A percentile compares a stretch with the other conserved stretches of the same genome.
phyloP scores from a whole-genome alignment of 495 filamentous ascomycete genomes.

The Amphirosellinia nigrospora region DNA sequence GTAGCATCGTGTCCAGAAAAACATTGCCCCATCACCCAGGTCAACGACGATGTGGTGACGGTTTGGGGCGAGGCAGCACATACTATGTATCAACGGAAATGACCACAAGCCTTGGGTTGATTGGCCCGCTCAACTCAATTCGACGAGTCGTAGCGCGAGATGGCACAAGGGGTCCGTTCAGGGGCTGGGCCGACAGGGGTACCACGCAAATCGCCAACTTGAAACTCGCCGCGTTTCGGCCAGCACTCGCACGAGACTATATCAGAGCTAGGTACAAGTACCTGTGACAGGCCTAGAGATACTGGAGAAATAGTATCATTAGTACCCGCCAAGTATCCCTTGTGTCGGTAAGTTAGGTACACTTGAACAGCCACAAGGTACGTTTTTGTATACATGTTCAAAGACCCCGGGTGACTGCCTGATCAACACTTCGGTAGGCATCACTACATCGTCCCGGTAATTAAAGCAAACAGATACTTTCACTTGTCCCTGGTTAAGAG shows the following conservation, averaged over 20 bases:
- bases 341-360: conserved; percentile 19
- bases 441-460: background rate
- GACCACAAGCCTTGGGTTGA: conserved; percentile 17
- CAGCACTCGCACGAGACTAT: conserved; percentile 28
- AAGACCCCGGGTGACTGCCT: conserved; percentile 1
- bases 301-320: background rate
- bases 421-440: conserved; percentile 7
- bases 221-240: conserved; percentile 44
- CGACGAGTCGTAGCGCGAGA: conserved; percentile 27
- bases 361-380: too few relatives aligned
- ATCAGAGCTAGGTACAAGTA: background rate
- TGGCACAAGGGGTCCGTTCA: conserved; percentile 30
- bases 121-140: conserved; percentile 17
- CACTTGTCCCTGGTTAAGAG: background rate
- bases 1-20: conserved; percentile 7
- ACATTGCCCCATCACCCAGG: conserved; percentile 8
- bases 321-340: conserved; percentile 18
- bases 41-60: conserved; percentile 5
- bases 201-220: conserved; percentile 38
- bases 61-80: conserved; percentile 12
- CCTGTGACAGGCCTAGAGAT: background rate
- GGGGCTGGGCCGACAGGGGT: conserved; percentile 28
- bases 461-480: conserved; percentile 10
- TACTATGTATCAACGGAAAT: conserved; percentile 12
- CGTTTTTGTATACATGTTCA: too few relatives aligned